Conservation (phyloP, 768 basidiomycete species). For the Lactifluus rugatus region DNA sequence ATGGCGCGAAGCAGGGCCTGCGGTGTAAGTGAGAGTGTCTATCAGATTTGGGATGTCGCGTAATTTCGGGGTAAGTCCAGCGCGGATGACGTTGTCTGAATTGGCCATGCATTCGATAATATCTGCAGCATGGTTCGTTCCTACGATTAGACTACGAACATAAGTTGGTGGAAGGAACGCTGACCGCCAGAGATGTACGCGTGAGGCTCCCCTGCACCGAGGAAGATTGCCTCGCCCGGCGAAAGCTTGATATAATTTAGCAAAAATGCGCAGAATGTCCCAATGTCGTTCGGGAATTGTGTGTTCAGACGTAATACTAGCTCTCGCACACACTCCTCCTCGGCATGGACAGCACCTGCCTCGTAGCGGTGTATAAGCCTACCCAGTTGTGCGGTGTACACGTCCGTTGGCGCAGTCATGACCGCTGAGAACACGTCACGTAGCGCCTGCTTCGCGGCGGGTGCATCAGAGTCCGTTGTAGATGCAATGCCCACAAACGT, state of each 20-base stretch:
- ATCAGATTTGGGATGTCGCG: conserved; percentile 90
- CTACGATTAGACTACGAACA: not conserved
- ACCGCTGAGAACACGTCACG: conserved; percentile 69
- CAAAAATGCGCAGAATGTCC: conserved; percentile 84
- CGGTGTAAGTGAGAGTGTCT: conserved; percentile 74
- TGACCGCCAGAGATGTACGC: conserved; percentile 90
- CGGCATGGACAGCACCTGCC: conserved; percentile 29
- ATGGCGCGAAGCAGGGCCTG: conserved; percentile 60
- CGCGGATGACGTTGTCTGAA: conserved; percentile 97
- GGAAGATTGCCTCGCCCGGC: conserved; percentile 85
- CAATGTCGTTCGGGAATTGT: conserved; percentile 89
- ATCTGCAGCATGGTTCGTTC: conserved; percentile 38
- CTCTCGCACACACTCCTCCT: conserved; percentile 41
- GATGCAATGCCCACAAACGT: conserved; percentile 41
- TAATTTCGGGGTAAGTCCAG: conserved; percentile 93
- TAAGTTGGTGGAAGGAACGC: conserved; percentile 19
- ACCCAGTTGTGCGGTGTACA: conserved; percentile 45
- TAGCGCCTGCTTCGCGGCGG: conserved; percentile 51
- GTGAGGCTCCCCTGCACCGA: conserved; percentile 94
- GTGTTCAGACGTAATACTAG: conserved; percentile 52
- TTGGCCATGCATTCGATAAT: conserved; percentile 99
- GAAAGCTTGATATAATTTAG: conserved; percentile 76
- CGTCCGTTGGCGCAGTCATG: conserved; percentile 62
- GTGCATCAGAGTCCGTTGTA: conserved; percentile 34
- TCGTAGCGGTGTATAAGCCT: conserved; percentile 56